Base-by-base conservation (phyloP, 805 yeast species). In the Starmerella bombicola region DNA sequence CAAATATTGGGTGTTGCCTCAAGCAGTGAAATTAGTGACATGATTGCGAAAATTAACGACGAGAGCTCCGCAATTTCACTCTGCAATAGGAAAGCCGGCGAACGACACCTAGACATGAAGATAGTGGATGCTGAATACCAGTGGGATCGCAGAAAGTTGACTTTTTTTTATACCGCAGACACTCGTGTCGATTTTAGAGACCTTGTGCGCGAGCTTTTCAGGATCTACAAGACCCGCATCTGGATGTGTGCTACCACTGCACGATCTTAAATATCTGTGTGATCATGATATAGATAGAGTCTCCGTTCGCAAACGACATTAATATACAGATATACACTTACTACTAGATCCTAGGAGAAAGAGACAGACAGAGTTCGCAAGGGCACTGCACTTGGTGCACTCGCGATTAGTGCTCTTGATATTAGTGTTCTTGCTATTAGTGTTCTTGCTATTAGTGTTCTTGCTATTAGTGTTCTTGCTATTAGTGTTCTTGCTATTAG, bases 121-220 rank as follows among this genome's bases (percentile, higher is more conserved):
- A 70, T 81, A 38, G 68, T 77, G 30, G 91, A 80, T 53, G 80
- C 85, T 2, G 93, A 81, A 61, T 81, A 80, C 60, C 93, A 81
- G 60, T 81, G 82, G 76, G 93, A 81, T 57, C 69, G 86, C 41
- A 70, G 82, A 43, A 81, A 81, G 62, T 70, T 81, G 54, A 81
- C 84, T 12, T 80, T 81, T 56, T 81, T 80, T 61, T 78, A 78
- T 58, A 54, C 56, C n/a, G 73, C 78, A 39, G 65, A 66, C 38
- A 71, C 73, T 48, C 66, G 93, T 48, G 78, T 81, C 41, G 93
- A 81, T 58, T 80, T 80, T 57, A 65, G 91, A 46, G 85, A 78
- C 49, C 68, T 80, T 56, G 85, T 80, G 7, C 69, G 80, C 34
- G 91, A 80, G 48, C 64, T 80, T 42, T 80, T 80, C 62, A 65